Base-by-base conservation (phyloP, 768 basidiomycete genomes). In the Auricularia cornea region DNA sequence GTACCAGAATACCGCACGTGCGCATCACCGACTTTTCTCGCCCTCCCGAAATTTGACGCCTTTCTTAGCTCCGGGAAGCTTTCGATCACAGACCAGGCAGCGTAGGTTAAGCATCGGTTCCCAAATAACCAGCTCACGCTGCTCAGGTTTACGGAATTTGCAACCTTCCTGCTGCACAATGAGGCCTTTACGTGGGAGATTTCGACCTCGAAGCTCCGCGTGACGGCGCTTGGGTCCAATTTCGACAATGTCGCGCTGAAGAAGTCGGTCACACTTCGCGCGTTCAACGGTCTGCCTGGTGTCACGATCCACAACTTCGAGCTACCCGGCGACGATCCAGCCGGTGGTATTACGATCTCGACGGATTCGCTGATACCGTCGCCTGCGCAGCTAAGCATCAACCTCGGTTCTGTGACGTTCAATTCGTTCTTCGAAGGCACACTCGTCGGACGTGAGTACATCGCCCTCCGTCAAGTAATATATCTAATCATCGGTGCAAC, bases 261-360 rank as follows among this genome's bases (percentile, higher is more conserved):
- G 57, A 90, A 90, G 73, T 75, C 78, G 1, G 70, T 89, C 41
- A 73, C 82, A 3, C 80, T 89, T 76, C 85, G 83, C 68, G 89
- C 87, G 3, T 90, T 90, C 72, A 85, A 90, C 64, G 80, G 81
- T 32, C 75, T 90, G 6, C 85, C 86, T 8, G 87, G 87, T 5
- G 84, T 89, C 51, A 84, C 82, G 5, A 87, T 90, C 70, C 83
- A 79, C 65, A 85, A 88, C 73, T 89, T 89, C 76, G 60, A 84
- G 69, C 77, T 89, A 62, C 88, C 88, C 1, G 80, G 81, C 3
- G 86, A 89, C 66, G 83, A 86, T 67, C 79, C 84, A 51, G 81
- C 80, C 38, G 88, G 87, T 62, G 87, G 88, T 31, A 89, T 89
- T 64, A 82, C 82, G 60, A 84, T 89, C 60, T 85, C 85, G 66